Evolutionary conservation across 2,329 filamentous ascomycete genomes (phyloP).

Genomic region (Aspergillus sp.): DNA sequence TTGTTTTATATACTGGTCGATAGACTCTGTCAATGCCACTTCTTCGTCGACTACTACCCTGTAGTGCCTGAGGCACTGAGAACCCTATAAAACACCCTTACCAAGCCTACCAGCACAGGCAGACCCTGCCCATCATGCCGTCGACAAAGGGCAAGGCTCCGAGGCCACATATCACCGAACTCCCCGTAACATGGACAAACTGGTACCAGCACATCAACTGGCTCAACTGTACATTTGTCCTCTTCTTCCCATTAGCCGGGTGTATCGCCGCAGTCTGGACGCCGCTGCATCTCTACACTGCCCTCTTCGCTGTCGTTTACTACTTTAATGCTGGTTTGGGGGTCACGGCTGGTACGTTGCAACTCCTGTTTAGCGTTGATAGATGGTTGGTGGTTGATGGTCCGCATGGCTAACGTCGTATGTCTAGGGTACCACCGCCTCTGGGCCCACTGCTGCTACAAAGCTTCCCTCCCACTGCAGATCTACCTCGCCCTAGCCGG

Average conservation of each 20-base stretch:
- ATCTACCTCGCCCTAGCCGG: conserved; percentile 13
- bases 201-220: conserved; percentile 89
- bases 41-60: not conserved
- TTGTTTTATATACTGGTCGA: too few species aligned
- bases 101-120: not conserved
- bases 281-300: conserved; percentile 66
- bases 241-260: conserved; percentile 71
- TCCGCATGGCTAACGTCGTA: not conserved
- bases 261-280: conserved; percentile 72
- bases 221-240: conserved; percentile 77
- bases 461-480: conserved; percentile 8
- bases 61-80: not conserved
- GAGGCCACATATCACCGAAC: conserved; percentile 79
- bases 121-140: not conserved
- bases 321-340: conserved; percentile 78
- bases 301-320: conserved; percentile 68
- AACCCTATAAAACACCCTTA: not conserved
- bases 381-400: not conserved
- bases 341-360: conserved; percentile 64
- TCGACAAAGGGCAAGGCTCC: not conserved
- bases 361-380: too few species aligned
- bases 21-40: too few species aligned
- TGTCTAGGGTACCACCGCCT: conserved; percentile 61
- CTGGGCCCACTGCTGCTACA: conserved; percentile 18
- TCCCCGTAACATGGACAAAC: conserved; percentile 73